Percentiles rank a stretch among this genome's conserved stretches.
These are phyloP conservation scores for Colletotrichum liriopes DNA, from an alignment of 2,329 filamentous ascomycete species.

Conservation along the genomic window DNA sequence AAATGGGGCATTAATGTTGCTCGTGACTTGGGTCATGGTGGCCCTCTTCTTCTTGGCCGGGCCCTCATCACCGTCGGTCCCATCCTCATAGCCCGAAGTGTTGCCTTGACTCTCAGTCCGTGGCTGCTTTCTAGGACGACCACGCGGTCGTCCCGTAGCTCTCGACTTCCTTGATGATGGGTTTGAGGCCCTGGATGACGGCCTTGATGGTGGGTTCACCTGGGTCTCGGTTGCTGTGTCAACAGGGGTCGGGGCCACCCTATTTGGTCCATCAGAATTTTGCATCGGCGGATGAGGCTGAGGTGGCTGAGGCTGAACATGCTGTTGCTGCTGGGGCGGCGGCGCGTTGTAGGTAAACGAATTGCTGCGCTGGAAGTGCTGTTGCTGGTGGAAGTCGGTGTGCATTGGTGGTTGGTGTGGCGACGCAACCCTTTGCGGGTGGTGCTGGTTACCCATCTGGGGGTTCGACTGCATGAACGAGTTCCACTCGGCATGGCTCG, in stretches of 20 bases:
- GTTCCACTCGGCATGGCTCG: constrained; percentile 83
- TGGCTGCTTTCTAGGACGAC: constrained; percentile 69
- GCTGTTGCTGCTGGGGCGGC: constrained; percentile 18
- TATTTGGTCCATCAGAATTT: constrained; percentile 51
- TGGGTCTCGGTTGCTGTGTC: constrained; percentile 49
- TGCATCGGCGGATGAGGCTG: constrained; percentile 30
- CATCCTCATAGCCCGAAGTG: constrained; percentile 81
- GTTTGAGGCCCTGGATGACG: constrained; percentile 73
- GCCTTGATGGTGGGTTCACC: constrained; percentile 66
- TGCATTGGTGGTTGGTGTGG: constrained; percentile 50
- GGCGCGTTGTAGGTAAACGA: constrained; percentile 31
- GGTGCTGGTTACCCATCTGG: constrained; percentile 58
- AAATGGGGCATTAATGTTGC: constrained; percentile 80
- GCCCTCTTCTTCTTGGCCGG: constrained; percentile 80
- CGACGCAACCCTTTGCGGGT: constrained; percentile 54
- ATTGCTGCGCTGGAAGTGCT: constrained; percentile 27
- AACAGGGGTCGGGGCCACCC: constrained; percentile 53
- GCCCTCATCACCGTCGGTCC: constrained; percentile 72
- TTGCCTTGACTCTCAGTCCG: constrained; percentile 68
- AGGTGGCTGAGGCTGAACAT: constrained; percentile 41
- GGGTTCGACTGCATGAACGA: constrained; percentile 82
- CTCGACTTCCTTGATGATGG: constrained; percentile 56
- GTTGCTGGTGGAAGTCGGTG: constrained; percentile 35
- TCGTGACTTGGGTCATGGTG: constrained; percentile 81
- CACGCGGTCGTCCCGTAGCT: constrained; percentile 70